Evolutionary conservation across 2,329 filamentous ascomycete genomes (phyloP).

Genomic region (Fusarium tanahbumbuense): DNA sequence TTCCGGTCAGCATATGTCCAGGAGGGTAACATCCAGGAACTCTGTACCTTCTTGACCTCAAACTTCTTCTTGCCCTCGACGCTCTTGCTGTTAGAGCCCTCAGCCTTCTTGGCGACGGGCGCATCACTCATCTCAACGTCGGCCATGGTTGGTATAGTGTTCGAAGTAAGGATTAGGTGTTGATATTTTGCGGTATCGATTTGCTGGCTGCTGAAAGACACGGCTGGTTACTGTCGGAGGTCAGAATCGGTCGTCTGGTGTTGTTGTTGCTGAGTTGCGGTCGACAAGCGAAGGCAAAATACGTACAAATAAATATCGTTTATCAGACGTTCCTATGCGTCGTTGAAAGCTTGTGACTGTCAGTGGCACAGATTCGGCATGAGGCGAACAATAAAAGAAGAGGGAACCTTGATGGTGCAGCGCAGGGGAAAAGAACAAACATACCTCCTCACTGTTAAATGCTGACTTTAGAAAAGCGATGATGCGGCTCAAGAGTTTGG

Average conservation of each 20-base stretch:
- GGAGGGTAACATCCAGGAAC: not conserved
- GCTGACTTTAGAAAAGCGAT: constrained; percentile 25
- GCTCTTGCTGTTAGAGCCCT: constrained; percentile 61
- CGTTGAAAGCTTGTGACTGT: constrained; percentile 15
- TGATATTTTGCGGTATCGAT: not conserved
- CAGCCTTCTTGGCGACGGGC: constrained; percentile 68
- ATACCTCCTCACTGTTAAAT: constrained; percentile 8
- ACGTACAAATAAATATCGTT: constrained; percentile 27
- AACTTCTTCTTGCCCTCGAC: constrained; percentile 90
- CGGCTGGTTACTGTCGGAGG: constrained; percentile 5
- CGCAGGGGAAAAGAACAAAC: not conserved
- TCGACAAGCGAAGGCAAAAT: constrained; percentile 13
- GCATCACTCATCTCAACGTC: constrained; percentile 98
- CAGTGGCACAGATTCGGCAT: constrained; percentile 6
- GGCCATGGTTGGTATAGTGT: constrained; percentile 71
- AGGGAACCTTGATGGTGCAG: constrained; percentile 37
- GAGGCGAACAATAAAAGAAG: not conserved
- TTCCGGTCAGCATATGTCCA: constrained; percentile 28
- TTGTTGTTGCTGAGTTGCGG: not conserved
- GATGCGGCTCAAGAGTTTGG: constrained; percentile 33
- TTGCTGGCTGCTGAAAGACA: not conserved
- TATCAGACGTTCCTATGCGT: constrained; percentile 2
- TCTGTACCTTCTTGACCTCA: constrained; percentile 93
- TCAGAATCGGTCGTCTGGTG: constrained; percentile 2
- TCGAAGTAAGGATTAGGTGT: constrained; percentile 5